phyloP scores from a whole-genome alignment of 345 rosid species.

The Nephelium lappaceum region DNA sequence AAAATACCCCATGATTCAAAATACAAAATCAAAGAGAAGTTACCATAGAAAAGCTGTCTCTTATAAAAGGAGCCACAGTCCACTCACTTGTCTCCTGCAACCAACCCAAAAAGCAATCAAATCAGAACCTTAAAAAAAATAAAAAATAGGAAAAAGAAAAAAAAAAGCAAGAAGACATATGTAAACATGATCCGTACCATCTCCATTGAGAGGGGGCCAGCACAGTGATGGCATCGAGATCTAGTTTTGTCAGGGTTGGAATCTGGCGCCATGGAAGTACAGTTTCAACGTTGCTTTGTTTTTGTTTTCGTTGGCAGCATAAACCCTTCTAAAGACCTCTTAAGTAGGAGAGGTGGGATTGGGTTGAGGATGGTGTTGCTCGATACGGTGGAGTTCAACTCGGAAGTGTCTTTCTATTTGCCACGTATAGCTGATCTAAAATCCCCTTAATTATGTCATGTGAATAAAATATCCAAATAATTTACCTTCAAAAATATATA shows the following conservation, averaged over 20 bases:
- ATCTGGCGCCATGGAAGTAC: constrained; percentile 42
- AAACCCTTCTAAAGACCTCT: constrained; percentile 22
- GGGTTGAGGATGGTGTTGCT: background rate
- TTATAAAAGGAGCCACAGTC: constrained; percentile 77
- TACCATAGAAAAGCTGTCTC: constrained; percentile 97
- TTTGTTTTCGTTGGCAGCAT: background rate
- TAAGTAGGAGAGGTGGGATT: background rate
- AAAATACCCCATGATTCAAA: background rate
- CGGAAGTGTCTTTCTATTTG: no score
- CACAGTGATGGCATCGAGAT: constrained; percentile 82
- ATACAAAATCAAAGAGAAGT: background rate
- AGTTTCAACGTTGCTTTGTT: background rate
- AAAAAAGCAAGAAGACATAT: background rate
- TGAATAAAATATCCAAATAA: no score
- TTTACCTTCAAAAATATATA: no score
- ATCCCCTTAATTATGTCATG: no score
- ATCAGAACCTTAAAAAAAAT: background rate
- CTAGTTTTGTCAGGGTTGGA: constrained; percentile 26
- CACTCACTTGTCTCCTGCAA: constrained; percentile 85
- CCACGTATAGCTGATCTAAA: background rate
- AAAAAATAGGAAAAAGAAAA: no score
- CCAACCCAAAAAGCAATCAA: background rate
- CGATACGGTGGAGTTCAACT: background rate
- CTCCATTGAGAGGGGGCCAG: constrained; percentile 81
- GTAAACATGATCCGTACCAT: constrained; percentile 38